Conservation (phyloP, 768 basidiomycete species). For the Calocera cornea region DNA sequence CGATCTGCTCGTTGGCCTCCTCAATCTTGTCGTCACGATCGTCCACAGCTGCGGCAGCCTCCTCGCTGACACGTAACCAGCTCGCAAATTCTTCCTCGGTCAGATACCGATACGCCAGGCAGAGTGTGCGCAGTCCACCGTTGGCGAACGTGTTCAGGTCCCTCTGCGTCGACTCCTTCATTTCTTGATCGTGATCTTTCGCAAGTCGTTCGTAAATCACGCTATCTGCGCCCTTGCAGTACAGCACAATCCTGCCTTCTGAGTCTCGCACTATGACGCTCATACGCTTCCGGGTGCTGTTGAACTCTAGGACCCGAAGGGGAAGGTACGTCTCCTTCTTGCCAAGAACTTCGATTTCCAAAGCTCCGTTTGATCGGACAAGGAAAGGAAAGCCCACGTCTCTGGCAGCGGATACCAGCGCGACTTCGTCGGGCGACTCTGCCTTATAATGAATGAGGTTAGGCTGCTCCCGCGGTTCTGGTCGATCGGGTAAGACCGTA, state of each 20-base stretch:
- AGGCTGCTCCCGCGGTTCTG: conserved; percentile 47
- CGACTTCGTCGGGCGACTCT: conserved; percentile 91
- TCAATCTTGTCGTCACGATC: conserved; percentile 88
- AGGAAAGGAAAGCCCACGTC: conserved; percentile 91
- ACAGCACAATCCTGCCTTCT: conserved; percentile 67
- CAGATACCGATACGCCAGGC: conserved; percentile 69
- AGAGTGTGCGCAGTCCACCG: conserved; percentile 78
- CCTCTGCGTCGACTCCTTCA: conserved; percentile 65
- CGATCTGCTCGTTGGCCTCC: conserved; percentile 68
- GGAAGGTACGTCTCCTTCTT: conserved; percentile 68
- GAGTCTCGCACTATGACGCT: conserved; percentile 78
- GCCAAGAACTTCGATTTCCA: conserved; percentile 89
- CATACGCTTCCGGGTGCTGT: conserved; percentile 89
- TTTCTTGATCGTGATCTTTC: conserved; percentile 51
- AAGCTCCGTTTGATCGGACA: conserved; percentile 49
- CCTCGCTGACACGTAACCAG: conserved; percentile 73
- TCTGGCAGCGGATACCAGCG: conserved; percentile 79
- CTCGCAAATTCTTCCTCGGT: conserved; percentile 68
- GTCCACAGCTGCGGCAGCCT: conserved; percentile 58
- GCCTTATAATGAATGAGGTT: conserved; percentile 78
- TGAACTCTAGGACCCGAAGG: conserved; percentile 82
- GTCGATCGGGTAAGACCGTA: conserved; percentile 69
- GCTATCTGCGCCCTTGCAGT: conserved; percentile 94
- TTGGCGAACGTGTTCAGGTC: conserved; percentile 95
- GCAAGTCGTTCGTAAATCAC: conserved; percentile 82